Base-by-base conservation (phyloP, 2,329 filamentous ascomycete species). In the Trichoderma oligosporum region DNA sequence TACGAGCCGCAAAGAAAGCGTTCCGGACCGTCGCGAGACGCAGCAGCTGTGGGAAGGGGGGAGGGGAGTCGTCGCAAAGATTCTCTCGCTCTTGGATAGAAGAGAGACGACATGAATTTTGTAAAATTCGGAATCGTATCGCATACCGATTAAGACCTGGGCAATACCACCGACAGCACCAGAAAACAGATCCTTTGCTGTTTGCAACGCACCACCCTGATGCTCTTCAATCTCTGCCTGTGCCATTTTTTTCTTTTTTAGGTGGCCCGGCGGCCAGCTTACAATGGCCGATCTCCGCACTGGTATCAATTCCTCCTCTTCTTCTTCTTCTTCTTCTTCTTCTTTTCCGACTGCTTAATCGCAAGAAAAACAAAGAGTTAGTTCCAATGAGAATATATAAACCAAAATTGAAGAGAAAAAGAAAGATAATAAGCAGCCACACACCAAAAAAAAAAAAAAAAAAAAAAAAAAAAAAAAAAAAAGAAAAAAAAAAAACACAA, bases 131-230 rank as follows among this genome's bases (percentile, higher is more conserved):
- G 39, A 22, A 46, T 1, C 12, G 25, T 14, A 33, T 46, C 27
- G 27, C 52, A 75, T 76, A 96, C 92, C 93, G 63, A 97, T 82
- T 61, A 99, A 76, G 41, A 99, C 94, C 74, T 99, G 94, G 16
- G 94, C 93, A 65, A 97, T 81, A 66, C 94, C 94, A 62, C 94
- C 94, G 7, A 87, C 88, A 59, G 94, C 94, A 35, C 94, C 94
- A 9, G 94, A 84, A 69, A 93, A 88, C 59, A 99, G 78, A 74
- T 99, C 94, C 79, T 97, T 99, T 67, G 86, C 77, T 48, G 88
- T 88, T 69, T 87, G 83, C 65, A 79, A 63, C 22, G 72, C 74
- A 56, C 73, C 70, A 60, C 66, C 64, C 61, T 71, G 65, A 54
- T 67, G 63, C 35, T 63, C 62, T 56, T 76, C 71, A 41, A 72